These are phyloP conservation scores for Neurospora tetraspora DNA, from an alignment of 495 filamentous ascomycete species.

Conservation along the genomic window DNA sequence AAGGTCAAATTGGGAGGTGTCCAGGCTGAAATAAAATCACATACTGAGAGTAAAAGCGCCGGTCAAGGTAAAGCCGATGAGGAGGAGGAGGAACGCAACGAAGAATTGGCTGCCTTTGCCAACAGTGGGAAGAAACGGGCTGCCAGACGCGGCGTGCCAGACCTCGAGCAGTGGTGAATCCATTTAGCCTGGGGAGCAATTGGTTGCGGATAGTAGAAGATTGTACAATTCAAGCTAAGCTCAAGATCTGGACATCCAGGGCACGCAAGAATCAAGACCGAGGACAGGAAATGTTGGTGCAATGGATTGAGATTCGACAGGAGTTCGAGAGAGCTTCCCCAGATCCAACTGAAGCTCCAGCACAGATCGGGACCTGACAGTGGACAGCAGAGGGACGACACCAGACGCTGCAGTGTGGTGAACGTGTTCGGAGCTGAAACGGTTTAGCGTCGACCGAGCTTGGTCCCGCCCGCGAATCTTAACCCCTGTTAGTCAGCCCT, in stretches of 20 bases:
- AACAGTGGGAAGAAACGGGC: slow-evolving; percentile 71
- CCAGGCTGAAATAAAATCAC: slow-evolving; percentile 19
- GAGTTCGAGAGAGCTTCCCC: not conserved
- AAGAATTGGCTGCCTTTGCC: slow-evolving; percentile 76
- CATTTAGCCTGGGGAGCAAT: slow-evolving; percentile 30
- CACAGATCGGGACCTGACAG: not conserved
- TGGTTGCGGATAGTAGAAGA: not conserved
- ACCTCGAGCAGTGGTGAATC: slow-evolving; percentile 70
- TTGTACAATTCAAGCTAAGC: not conserved
- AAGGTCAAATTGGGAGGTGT: not conserved
- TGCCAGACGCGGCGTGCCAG: slow-evolving; percentile 80
- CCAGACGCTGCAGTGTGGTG: not conserved
- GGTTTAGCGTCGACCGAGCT: slow-evolving; percentile 9
- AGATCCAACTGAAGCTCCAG: not conserved
- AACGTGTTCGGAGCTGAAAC: slow-evolving; percentile 15
- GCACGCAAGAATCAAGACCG: not conserved
- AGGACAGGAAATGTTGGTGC: not conserved
- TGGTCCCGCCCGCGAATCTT: not conserved
- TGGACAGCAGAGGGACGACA: not conserved
- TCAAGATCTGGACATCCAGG: not conserved
- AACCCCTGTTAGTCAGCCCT: not conserved
- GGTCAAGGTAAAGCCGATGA: slow-evolving; percentile 54
- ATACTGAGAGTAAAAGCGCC: slow-evolving; percentile 76
- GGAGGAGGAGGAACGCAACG: slow-evolving; percentile 68
- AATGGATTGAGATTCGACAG: not conserved